Evolutionary conservation across 345 rosid species (phyloP), one percentile per base, ranked within the genome.

Genomic region (Trapa incisa): DNA sequence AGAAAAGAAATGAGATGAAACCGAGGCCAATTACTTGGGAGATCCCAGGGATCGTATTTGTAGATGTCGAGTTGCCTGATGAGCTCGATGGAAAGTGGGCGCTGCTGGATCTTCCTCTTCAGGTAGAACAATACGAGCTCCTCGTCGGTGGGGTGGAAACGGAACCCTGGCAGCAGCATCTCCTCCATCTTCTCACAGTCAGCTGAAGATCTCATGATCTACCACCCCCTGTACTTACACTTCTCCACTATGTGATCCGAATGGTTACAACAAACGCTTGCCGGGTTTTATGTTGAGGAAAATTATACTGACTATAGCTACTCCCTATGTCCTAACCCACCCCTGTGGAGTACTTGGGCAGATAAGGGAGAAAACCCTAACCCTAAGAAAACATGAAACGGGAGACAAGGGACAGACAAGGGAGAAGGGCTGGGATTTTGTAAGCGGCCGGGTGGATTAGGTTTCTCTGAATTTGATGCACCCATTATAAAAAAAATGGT

Each of bases 41-140:
- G 96, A 80, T 91, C 94, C 97, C 97, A 89, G 33, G 97, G 97
- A 66, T 91, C 96, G 50, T 83, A 87, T 77, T 91, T 91, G 75
- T 91, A 91, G 75, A 91, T 87, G 69, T 91, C 97, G 16, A 91
- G 84, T 61, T 87, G 97, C 81, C 83, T 87, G 75, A 91, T 91
- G 41, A 89, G 81, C 76, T 87, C 94, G 41, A 89, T 82, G 4
- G 89, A 81, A 68, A 85, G 83, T 70, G 87, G 88, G 4, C 84
- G 70, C 50, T 82, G 89, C 62, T 89, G 96, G 70, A 88, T 78
- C 84, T 87, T 89, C 68, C 89, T 82, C 81, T 79, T 87, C 35
- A 91, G 73, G 68, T 91, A 91, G 70, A 91, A 91, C 78, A 89
- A 85, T 32, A 91, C 96, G 32, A 91, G 94, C 73, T 91, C 96